A percentile compares a stretch with the other conserved stretches of the same genome.
These are phyloP conservation scores for Uncinocarpus reesii DNA, from an alignment of 2,329 filamentous ascomycete genomes.

Conservation along the genomic window DNA sequence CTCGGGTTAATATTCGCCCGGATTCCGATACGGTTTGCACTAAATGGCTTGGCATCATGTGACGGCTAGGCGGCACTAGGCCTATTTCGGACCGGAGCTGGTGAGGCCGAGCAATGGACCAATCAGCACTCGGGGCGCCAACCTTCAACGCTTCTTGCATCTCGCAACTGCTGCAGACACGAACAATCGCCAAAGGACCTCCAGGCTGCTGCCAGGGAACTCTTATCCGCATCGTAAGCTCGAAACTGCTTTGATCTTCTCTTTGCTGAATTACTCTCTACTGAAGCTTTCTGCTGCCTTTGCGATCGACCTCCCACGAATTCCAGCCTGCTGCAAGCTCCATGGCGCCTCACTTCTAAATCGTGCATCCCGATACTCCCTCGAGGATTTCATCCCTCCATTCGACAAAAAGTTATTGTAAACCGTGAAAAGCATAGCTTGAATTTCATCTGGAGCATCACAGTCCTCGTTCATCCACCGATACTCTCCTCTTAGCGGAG, in stretches of 20 bases:
- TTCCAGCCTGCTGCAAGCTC: background rate
- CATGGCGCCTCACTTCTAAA: conserved; percentile 4
- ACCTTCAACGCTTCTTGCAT: background rate
- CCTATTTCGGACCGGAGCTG: background rate
- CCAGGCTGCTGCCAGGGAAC: background rate
- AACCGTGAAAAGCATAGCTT: background rate
- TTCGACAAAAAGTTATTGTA: background rate
- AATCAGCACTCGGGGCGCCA: background rate
- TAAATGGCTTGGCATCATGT: background rate
- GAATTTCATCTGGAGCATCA: background rate
- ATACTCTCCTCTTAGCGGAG: background rate
- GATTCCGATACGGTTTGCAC: too few relatives aligned
- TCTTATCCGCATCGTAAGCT: background rate
- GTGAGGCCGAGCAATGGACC: background rate
- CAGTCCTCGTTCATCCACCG: background rate
- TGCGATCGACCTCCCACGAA: background rate
- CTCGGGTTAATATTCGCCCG: too few relatives aligned
- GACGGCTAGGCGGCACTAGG: background rate
- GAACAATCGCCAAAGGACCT: background rate
- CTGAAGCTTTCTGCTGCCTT: background rate
- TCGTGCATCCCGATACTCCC: background rate
- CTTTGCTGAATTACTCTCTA: background rate
- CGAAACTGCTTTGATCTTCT: too few relatives aligned
- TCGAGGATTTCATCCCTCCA: background rate
- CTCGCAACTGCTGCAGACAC: background rate